Conservation (phyloP, 2,329 filamentous ascomycete species). For the Thelonectria rubi region DNA sequence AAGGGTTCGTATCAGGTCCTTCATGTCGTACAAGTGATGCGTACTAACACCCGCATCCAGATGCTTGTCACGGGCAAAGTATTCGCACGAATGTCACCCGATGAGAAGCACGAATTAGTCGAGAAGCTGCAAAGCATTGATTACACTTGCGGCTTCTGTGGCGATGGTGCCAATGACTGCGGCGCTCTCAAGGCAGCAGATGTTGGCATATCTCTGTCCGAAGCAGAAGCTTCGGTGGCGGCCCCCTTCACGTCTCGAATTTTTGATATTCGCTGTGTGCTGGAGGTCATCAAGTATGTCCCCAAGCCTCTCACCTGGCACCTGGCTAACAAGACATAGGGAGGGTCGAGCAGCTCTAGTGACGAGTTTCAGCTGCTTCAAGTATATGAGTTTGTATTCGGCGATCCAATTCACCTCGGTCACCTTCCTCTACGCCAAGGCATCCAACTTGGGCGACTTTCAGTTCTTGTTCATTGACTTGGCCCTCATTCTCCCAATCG, state of each 20-base stretch:
- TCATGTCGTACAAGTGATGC: neutral
- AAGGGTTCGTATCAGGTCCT: constrained; percentile 56
- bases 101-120: constrained; percentile 97
- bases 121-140: constrained; percentile 97
- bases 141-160: constrained; percentile 95
- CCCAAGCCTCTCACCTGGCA: neutral
- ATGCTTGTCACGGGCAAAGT: constrained; percentile 94
- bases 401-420: constrained; percentile 99
- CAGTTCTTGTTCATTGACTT: constrained; percentile 98
- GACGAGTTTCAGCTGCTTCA: constrained; percentile 99
- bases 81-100: constrained; percentile 97
- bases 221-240: constrained; percentile 97
- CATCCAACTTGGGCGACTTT: constrained; percentile 95
- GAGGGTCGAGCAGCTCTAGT: constrained; percentile 94
- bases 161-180: constrained; percentile 97
- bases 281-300: constrained; percentile 80
- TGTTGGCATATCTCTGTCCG: constrained; percentile 95
- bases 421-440: constrained; percentile 93
- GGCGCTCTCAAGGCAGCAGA: constrained; percentile 96
- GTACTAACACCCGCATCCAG: constrained; percentile 50
- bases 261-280: constrained; percentile 96
- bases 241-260: constrained; percentile 95
- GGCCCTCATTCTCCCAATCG: constrained; percentile 90
- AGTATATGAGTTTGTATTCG: constrained; percentile 99
- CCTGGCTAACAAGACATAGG: constrained; percentile 52